Base-by-base conservation (phyloP, 257 asterid species). In the Ligustrum vulgare region DNA sequence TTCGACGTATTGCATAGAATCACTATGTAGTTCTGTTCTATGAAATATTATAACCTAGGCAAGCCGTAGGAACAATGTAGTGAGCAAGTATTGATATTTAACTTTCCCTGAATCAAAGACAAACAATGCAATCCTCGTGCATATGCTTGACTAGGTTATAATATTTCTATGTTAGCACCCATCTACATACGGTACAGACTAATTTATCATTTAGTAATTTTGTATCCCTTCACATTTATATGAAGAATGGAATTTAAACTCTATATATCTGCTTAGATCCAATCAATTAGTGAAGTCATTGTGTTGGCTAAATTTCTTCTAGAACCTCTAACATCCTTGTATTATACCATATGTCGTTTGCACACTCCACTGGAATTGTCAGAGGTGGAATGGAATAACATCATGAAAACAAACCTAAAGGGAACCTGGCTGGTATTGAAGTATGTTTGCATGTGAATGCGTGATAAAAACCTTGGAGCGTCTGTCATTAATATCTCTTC, bases 401-500 rank as follows among this genome's bases (percentile, higher is more conserved):
- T 31, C 37, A 68, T 81, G 3, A 80, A 47, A 47, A 84, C 89
- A 6, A 90, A 90, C 58, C 71, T 82, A 31, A 88, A 70, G 2
- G 96, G 92, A 15, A 58, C 86, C 33, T 87, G 90, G 92, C 23
- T 90, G 79, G 91, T 90, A n/a, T 78, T 94, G 0, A 89, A 88
- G 83, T 80, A 79, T 20, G 91, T 83, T 3, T 68, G 91, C 34
- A 47, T 8, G 37, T 81, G 6, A 23, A 86, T 89, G 93, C 82
- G 87, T 0, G 81, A 80, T 51, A 75, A 79, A 9, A 73, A 81
- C 2, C 68, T 3, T 8, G 91, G 91, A 11, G 93, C 96, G 4
- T 82, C 91, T 37, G 78, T 91, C 31, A 77, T 91, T 45, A 91
- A 88, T n/a, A 76, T 91, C 56, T 85, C 96, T n/a, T 91, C 97